Evolutionary conservation across 2,329 filamentous ascomycete species (phyloP), one percentile per base, ranked within the genome.

Genomic region (Meredithiella fracta): DNA sequence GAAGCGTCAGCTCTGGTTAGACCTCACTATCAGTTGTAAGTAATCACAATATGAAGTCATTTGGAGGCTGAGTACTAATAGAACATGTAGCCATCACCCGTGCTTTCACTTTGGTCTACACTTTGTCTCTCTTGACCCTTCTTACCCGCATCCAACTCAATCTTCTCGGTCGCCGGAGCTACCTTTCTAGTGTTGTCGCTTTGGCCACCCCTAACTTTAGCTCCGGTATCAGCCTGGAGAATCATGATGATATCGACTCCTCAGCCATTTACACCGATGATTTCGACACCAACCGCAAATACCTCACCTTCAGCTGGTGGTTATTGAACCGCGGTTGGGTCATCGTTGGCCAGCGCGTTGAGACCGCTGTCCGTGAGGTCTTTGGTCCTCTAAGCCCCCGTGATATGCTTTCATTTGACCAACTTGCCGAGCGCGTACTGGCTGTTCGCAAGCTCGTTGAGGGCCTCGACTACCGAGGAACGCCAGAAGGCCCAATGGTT

Each of bases 231-330:
- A 90, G 78, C 63, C 76, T 97, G 17, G 89, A 96, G 70, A 92
- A 97, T 67, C 83, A 94, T 64, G 91, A 96, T 65, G 90, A 96
- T 66, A 87, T 92, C 65, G 84, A 85, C 64, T 74, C 78, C 17
- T 86, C 91, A 55, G 85, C 90, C 63, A 78, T 82, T 3, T 89
- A 94, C 65, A 89, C 89, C 47, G 91, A 86, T 67, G 92, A 98
- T 68, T 96, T 95, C 62, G 90, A 96, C 67, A 94, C 89, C 34
- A 98, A 98, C 69, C 78, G 90, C 62, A 86, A 86, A 65, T 98
- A 97, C 65, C 75, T 98, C 51, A 94, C 90, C 42, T 94, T 97
- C 67, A 95, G 88, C 69, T 98, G 92, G 92, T 98, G 91, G 90
- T 72, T 98, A 50, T 74, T 98, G 51, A 91, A 98, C 69, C 80